Conservation (phyloP, 139 green algal species). For the Chlorella sp. region DNA sequence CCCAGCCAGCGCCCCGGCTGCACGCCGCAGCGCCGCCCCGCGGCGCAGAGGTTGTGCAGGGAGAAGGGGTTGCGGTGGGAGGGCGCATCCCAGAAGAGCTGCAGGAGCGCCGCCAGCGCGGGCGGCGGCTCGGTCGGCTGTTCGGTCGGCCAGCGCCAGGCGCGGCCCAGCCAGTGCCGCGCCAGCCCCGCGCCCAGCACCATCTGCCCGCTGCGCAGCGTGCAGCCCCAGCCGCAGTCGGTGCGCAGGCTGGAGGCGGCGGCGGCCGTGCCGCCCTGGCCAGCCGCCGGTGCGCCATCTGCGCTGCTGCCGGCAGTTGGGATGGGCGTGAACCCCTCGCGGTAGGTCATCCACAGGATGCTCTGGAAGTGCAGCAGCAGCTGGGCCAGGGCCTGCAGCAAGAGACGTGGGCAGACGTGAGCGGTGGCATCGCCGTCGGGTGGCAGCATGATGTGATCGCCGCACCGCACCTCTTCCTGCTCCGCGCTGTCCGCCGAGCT, state of each 20-base stretch:
- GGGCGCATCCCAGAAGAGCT: slow-evolving; percentile 59
- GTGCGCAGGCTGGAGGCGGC: slow-evolving; percentile 50
- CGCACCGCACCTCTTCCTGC: slow-evolving; percentile 14
- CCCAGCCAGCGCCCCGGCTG: slow-evolving; percentile 86
- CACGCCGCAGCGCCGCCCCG: slow-evolving; percentile 67
- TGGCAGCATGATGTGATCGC: not conserved
- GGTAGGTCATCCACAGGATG: slow-evolving; percentile 40
- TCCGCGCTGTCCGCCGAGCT: not conserved
- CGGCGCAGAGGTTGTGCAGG: slow-evolving; percentile 79
- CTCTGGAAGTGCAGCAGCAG: slow-evolving; percentile 38
- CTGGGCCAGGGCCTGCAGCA: slow-evolving; percentile 20
- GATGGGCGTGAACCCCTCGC: slow-evolving; percentile 29
- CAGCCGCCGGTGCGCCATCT: not conserved
- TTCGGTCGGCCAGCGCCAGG: slow-evolving; percentile 37
- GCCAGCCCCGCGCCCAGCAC: slow-evolving; percentile 77
- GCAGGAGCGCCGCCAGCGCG: slow-evolving; percentile 49
- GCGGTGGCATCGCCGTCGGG: not conserved
- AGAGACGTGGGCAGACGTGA: not conserved
- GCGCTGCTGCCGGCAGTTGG: not conserved
- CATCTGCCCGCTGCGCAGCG: slow-evolving; percentile 94
- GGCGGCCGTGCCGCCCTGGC: not conserved
- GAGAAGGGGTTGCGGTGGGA: slow-evolving; percentile 58
- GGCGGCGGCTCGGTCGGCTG: not conserved
- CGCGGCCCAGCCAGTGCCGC: slow-evolving; percentile 51
- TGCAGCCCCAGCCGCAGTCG: slow-evolving; percentile 95